Evolutionary conservation across 441 rosid genomes (phyloP).

Genomic region (Cnidoscolus chayamansa): DNA sequence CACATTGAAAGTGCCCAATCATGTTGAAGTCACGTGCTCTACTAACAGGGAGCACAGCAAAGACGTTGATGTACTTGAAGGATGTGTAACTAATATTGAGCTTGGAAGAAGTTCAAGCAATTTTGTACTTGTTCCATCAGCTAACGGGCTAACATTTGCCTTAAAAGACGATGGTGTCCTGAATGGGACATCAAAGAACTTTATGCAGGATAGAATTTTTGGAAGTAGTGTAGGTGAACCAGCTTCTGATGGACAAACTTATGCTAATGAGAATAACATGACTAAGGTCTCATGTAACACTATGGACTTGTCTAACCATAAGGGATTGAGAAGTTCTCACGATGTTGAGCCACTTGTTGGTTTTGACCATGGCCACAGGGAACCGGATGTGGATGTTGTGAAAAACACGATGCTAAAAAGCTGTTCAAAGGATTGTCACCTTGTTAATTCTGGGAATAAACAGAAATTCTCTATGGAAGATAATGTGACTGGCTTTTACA

Average conservation of each 20-base stretch:
- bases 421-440: conserved; percentile 14
- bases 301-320: conserved; percentile 9
- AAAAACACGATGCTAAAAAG: conserved; percentile 26
- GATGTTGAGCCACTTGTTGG: conserved; percentile 9
- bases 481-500: conserved; percentile 15
- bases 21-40: conserved; percentile 14
- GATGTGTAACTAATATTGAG: conserved; percentile 18
- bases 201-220: conserved; percentile 25
- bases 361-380: conserved; percentile 22
- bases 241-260: conserved; percentile 17
- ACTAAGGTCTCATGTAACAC: conserved; percentile 18
- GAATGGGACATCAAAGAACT: conserved; percentile 20
- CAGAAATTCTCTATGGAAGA: conserved; percentile 20
- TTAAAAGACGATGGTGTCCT: conserved; percentile 5
- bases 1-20: conserved; percentile 18
- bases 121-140: conserved; percentile 19
- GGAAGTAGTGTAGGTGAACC: conserved; percentile 19
- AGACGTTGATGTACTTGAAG: conserved; percentile 15
- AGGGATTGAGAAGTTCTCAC: conserved; percentile 20
- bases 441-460: conserved; percentile 19
- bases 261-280: conserved; percentile 19
- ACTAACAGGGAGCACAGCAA: conserved; percentile 14
- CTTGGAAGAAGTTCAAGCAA: conserved; percentile 20
- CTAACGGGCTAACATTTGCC: conserved; percentile 23
- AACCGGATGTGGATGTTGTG: conserved; percentile 23